Percentiles rank a stretch among this genome's conserved stretches.
phyloP scores from a whole-genome alignment of 108 stramenopile genomes.

The Thalassiosira profunda region DNA sequence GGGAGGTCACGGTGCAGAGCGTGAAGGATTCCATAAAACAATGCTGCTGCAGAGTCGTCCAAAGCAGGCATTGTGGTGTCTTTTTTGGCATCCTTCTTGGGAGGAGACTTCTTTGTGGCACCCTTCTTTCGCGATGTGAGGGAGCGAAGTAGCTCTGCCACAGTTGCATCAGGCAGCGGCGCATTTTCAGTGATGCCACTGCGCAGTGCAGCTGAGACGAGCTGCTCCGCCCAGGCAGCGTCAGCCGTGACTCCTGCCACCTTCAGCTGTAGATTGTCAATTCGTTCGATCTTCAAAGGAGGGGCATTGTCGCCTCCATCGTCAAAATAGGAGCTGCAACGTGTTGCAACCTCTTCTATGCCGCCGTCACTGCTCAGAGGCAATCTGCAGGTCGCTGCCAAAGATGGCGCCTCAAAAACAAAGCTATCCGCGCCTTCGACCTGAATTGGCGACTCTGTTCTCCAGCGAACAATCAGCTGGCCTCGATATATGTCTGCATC shows the following conservation, averaged over 20 bases:
- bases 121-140: slow-evolving; percentile 14
- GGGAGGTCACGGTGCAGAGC: slow-evolving; percentile 51
- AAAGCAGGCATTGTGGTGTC: slow-evolving; percentile 23
- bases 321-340: slow-evolving; percentile 6
- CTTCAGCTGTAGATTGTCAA: slow-evolving; percentile 32
- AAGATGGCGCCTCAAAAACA: slow-evolving; percentile 19
- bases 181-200: slow-evolving; percentile 15
- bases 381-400: slow-evolving; percentile 14
- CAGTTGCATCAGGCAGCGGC: slow-evolving; percentile 34
- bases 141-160: slow-evolving; percentile 31
- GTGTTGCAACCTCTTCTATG: slow-evolving; percentile 17
- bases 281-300: slow-evolving; percentile 21
- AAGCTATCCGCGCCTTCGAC: slow-evolving; percentile 40
- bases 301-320: slow-evolving; percentile 1
- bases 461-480: slow-evolving; percentile 26
- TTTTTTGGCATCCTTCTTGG: not conserved
- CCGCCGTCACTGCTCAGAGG: slow-evolving; percentile 40
- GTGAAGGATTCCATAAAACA: slow-evolving; percentile 63
- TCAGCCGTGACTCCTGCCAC: slow-evolving; percentile 33
- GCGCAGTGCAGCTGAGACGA: slow-evolving; percentile 35
- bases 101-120: not conserved
- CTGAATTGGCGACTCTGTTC: slow-evolving; percentile 34
- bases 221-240: slow-evolving; percentile 40
- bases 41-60: slow-evolving; percentile 57
- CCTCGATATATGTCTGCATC: slow-evolving; percentile 2